Conservation (phyloP, 2,329 filamentous ascomycete genomes). For the Zymoseptoria ardabiliae region DNA sequence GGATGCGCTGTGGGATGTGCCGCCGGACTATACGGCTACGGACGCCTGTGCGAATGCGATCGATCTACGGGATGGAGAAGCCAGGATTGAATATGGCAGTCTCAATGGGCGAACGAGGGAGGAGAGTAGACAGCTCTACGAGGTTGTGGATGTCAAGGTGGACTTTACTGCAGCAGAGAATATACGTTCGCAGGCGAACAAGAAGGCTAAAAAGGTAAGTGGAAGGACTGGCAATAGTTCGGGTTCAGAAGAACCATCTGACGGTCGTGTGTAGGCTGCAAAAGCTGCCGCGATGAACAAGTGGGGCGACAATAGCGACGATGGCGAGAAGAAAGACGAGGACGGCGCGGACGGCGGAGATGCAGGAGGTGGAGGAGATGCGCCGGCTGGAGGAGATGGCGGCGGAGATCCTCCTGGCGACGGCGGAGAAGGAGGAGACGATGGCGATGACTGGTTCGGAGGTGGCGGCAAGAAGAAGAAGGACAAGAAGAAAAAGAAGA, state of each 20-base stretch:
- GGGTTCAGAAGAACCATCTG: neutral
- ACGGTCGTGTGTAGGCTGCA: slow-evolving; percentile 20
- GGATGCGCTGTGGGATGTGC: slow-evolving; percentile 36
- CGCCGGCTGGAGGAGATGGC: slow-evolving; percentile 25
- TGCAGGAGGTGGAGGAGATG: slow-evolving; percentile 26
- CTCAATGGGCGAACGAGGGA: neutral
- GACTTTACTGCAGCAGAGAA: slow-evolving; percentile 52
- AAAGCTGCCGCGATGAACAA: slow-evolving; percentile 32
- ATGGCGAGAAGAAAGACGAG: slow-evolving; percentile 36
- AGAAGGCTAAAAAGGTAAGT: slow-evolving; percentile 39
- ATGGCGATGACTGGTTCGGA: slow-evolving; percentile 30
- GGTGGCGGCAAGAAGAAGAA: slow-evolving; percentile 30
- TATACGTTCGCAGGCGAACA: slow-evolving; percentile 45
- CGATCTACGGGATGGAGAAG: slow-evolving; percentile 5
- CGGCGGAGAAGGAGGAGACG: slow-evolving; percentile 27
- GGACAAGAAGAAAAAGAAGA: slow-evolving; percentile 37
- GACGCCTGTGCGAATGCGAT: slow-evolving; percentile 11
- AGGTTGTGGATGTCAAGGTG: slow-evolving; percentile 34
- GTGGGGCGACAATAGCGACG: slow-evolving; percentile 40
- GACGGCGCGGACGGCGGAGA: slow-evolving; percentile 27
- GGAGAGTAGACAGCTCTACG: neutral
- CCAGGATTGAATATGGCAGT: neutral
- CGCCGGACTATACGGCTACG: slow-evolving; percentile 39
- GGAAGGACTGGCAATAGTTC: neutral
- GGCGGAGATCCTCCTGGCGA: slow-evolving; percentile 25